phyloP scores from a whole-genome alignment of 2,329 filamentous ascomycete species.

The Didymella sp. region DNA sequence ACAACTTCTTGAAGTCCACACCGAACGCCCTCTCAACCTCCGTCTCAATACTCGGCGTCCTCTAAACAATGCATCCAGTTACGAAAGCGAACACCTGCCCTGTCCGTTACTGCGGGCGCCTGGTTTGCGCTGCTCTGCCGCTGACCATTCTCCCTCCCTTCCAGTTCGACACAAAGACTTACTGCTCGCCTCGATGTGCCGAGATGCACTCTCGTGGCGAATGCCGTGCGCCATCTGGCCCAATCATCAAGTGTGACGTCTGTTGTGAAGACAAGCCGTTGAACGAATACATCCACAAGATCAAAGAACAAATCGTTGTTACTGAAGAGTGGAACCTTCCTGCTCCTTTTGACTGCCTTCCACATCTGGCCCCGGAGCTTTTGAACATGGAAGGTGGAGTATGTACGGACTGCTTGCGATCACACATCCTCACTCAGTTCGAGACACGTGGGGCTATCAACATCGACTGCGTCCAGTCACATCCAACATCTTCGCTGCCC shows the following conservation, averaged over 20 bases:
- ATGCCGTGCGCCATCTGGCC: neutral
- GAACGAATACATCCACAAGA: neutral
- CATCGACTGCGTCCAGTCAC: conserved; percentile 1
- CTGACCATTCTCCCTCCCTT: neutral
- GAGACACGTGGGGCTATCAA: conserved; percentile 4
- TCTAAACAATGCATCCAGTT: neutral
- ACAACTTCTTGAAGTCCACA: neutral
- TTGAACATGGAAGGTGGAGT: neutral
- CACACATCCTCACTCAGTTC: conserved; percentile 4
- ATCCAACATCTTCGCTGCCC: neutral
- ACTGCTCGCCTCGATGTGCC: conserved; percentile 4
- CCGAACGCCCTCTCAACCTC: no score
- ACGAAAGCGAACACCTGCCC: neutral
- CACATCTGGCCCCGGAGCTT: conserved; percentile 1
- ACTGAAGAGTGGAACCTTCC: neutral
- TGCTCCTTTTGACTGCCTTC: conserved; percentile 3
- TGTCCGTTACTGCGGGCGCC: conserved; percentile 2
- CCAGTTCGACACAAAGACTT: neutral
- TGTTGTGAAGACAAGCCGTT: conserved; percentile 4
- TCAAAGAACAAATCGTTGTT: neutral
- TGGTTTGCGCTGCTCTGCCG: conserved; percentile 3
- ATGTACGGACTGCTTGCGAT: conserved; percentile 1
- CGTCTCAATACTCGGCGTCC: neutral
- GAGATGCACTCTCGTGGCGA: neutral
- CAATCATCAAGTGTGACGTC: neutral